phyloP scores from a whole-genome alignment of 1,139 yeast species.

The Hyphopichia fennica region DNA sequence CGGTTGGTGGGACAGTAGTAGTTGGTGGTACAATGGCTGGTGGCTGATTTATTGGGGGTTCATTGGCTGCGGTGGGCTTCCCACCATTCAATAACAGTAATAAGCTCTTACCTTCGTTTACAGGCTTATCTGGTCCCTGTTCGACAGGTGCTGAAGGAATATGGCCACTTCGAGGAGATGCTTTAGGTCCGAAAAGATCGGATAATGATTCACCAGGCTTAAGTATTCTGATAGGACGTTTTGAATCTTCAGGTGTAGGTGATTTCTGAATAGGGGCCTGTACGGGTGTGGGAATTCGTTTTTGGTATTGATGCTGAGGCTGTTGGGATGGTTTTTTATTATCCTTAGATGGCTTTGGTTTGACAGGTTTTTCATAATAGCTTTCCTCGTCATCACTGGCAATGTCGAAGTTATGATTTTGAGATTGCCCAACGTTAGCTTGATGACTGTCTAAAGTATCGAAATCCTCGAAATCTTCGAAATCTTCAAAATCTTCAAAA shows the following conservation, averaged over 20 bases:
- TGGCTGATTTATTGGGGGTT: background rate
- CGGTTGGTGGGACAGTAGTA: too few relatives aligned
- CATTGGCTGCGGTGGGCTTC: conserved; percentile 1
- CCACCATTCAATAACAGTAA: conserved; percentile 16
- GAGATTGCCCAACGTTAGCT: conserved; percentile 6
- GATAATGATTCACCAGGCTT: conserved; percentile 31
- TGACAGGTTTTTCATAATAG: background rate
- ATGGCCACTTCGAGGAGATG: background rate
- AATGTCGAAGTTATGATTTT: conserved; percentile 26
- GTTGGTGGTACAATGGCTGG: background rate
- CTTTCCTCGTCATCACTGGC: conserved; percentile 40
- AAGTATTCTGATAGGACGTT: conserved; percentile 23
- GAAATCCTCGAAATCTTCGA: conserved; percentile 28
- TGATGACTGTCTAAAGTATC: conserved; percentile 18
- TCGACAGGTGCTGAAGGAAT: background rate
- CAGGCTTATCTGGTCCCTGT: background rate
- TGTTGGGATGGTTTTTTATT: background rate
- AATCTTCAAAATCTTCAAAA: conserved; percentile 41
- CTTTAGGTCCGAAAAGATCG: conserved; percentile 8
- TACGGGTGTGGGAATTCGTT: too few relatives aligned
- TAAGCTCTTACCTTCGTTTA: conserved; percentile 12
- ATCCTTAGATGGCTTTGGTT: background rate
- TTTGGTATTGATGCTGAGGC: background rate
- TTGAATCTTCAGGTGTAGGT: conserved; percentile 6
- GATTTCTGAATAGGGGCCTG: too few relatives aligned